Base-by-base conservation (phyloP, 305 asterid genomes). In the Fraxinus floribunda region DNA sequence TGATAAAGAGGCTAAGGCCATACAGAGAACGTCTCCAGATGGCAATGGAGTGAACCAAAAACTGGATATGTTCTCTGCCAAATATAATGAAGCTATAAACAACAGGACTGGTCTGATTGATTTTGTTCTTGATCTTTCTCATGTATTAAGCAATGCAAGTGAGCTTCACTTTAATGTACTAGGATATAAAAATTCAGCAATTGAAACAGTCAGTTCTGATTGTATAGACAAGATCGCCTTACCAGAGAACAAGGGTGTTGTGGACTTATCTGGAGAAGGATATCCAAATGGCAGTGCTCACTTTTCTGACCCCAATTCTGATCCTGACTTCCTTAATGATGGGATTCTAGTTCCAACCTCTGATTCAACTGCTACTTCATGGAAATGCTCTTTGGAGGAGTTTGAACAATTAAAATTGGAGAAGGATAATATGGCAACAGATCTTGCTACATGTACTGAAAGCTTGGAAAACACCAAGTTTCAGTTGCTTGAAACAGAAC, bases 301-400 rank as follows among this genome's bases (percentile, higher is more conserved):
- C 83, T 93, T 91, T 82, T 94, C 98, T 57, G 97, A 94, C 88
- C 89, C 98, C 46, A 87, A 88, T 78, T 93, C 98, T 34, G 97
- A 96, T 77, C 94, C 94, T 18, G 98, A 96, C 85, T 87, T 92
- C 85, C 95, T 94, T 20, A 93, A 89, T 83, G 93, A 89, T 52
- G 95, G 93, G 76, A 94, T 86, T 88, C 94, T 90, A 78, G 93
- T 94, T 79, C 99, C 98, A 4, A 89, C 89, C 41, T 92, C 97
- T 41, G 98, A 94, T 78, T 90, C 88, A 20, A 82, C 91, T 29
- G 82, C 90, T 52, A 82, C 87, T 74, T 77, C 97, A 49, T 91
- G 95, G 95, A 96, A 89, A 86, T 92, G 97, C 89, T 94, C 97
- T 0, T 81, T 89, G 76, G 98, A 96, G 89, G 98, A 96, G 87